Evolutionary conservation across 1,284 basidiomycete species (phyloP).

Genomic region (Ustilago sp.): DNA sequence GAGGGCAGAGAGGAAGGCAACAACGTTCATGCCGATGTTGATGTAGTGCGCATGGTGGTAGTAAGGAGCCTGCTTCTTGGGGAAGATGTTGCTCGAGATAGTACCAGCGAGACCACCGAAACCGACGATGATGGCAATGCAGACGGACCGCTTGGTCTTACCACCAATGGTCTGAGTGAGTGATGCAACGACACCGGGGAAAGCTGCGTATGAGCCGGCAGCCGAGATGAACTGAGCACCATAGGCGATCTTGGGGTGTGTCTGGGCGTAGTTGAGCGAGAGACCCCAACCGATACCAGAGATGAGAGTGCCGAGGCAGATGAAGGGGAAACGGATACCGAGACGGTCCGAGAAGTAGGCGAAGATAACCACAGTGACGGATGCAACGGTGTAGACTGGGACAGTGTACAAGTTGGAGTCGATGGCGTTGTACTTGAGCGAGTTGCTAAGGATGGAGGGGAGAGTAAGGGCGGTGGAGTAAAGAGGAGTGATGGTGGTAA

Average conservation of each 20-base stretch:
- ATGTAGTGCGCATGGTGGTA: conserved; percentile 56
- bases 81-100: conserved; percentile 60
- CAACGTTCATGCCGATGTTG: conserved; percentile 52
- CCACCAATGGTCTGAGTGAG: conserved; percentile 54
- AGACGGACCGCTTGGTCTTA: conserved; percentile 57
- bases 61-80: conserved; percentile 50
- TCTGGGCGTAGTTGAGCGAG: conserved; percentile 34
- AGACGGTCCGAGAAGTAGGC: conserved; percentile 52
- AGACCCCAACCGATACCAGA: conserved; percentile 58
- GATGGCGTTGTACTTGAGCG: conserved; percentile 57
- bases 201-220: conserved; percentile 55
- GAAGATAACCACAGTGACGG: conserved; percentile 65
- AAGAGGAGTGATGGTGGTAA: conserved; percentile 57
- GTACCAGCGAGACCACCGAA: conserved; percentile 58
- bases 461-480: conserved; percentile 61
- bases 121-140: conserved; percentile 58
- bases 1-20: conserved; percentile 45
- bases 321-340: conserved; percentile 48
- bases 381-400: conserved; percentile 71
- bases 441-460: conserved; percentile 58
- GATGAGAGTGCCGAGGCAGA: conserved; percentile 50
- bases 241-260: conserved; percentile 50
- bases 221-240: conserved; percentile 59
- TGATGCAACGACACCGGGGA: conserved; percentile 55
- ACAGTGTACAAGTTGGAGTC: conserved; percentile 70